phyloP scores from a whole-genome alignment of 352 stramenopile species.

The Pythium sp. region DNA sequence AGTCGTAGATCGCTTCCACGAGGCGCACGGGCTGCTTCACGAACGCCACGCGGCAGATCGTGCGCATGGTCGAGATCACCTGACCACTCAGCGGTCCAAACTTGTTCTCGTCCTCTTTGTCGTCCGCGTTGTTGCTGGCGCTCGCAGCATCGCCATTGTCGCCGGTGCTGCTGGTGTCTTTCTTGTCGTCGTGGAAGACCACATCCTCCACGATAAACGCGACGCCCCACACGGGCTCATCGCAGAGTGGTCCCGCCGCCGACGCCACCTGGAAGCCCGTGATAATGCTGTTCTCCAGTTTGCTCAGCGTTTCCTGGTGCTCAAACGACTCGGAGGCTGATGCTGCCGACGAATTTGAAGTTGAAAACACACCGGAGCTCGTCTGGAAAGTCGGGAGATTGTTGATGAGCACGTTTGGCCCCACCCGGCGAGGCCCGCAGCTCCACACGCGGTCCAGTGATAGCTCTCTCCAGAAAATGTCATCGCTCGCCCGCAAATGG shows the following conservation, averaged over 20 bases:
- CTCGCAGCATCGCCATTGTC: conserved; percentile 19
- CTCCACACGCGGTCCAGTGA: conserved; percentile 64
- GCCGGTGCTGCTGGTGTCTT: conserved; percentile 15
- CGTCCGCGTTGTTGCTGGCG: conserved; percentile 11
- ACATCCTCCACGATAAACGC: conserved; percentile 87
- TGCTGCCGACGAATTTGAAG: not conserved
- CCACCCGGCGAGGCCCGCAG: conserved; percentile 66
- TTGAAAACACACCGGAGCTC: conserved; percentile 10
- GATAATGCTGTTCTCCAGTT: conserved; percentile 78
- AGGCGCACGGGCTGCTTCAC: conserved; percentile 86
- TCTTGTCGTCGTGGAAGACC: conserved; percentile 42
- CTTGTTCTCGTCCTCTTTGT: conserved; percentile 28
- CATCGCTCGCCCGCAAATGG: conserved; percentile 41
- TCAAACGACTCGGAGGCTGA: not conserved
- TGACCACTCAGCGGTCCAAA: conserved; percentile 77
- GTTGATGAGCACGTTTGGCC: conserved; percentile 78
- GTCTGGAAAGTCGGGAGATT: conserved; percentile 48
- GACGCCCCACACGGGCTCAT: conserved; percentile 90
- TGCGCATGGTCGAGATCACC: conserved; percentile 81
- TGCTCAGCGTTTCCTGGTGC: conserved; percentile 35
- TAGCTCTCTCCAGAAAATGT: conserved; percentile 55
- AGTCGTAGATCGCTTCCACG: conserved; percentile 91
- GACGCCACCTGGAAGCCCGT: conserved; percentile 84
- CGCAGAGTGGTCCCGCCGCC: conserved; percentile 81
- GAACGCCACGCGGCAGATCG: conserved; percentile 67